These are phyloP conservation scores for Gigaspora rosea DNA, from an alignment of 192 early-diverging fungal species.

Conservation along the genomic window DNA sequence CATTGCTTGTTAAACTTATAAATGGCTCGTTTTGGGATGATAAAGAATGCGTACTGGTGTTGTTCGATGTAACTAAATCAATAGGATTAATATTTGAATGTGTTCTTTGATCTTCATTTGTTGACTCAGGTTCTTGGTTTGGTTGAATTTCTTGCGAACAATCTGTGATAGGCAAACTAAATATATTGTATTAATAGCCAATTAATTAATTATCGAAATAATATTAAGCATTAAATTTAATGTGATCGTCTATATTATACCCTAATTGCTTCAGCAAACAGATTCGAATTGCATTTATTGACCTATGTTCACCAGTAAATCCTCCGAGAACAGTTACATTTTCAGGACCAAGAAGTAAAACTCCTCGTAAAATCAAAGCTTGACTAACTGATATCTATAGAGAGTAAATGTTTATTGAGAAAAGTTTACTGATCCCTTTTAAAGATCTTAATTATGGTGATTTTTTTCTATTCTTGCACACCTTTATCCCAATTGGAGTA, in stretches of 20 bases:
- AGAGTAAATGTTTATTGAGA: background rate
- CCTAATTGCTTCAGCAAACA: background rate
- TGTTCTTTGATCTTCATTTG: too few species aligned
- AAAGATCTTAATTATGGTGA: background rate
- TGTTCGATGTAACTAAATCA: too few species aligned
- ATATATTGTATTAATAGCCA: too few species aligned
- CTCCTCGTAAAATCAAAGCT: background rate
- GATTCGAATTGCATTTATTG: background rate
- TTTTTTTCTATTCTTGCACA: background rate
- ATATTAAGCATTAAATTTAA: too few species aligned
- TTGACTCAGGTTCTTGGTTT: too few species aligned
- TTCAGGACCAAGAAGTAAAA: background rate
- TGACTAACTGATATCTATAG: slow-evolving; percentile 4
- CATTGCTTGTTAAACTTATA: too few species aligned
- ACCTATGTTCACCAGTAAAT: background rate
- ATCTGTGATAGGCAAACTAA: too few species aligned
- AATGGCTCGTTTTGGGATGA: too few species aligned
- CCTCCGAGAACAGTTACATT: slow-evolving; percentile 3
- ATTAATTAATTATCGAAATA: too few species aligned
- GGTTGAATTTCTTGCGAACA: too few species aligned
- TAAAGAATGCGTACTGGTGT: too few species aligned
- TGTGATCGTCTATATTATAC: background rate
- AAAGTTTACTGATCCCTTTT: background rate
- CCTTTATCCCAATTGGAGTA: slow-evolving; percentile 19
- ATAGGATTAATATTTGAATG: too few species aligned